These are phyloP conservation scores for Powellomyces hirtus DNA, from an alignment of 192 early-diverging fungal genomes.

Conservation along the genomic window DNA sequence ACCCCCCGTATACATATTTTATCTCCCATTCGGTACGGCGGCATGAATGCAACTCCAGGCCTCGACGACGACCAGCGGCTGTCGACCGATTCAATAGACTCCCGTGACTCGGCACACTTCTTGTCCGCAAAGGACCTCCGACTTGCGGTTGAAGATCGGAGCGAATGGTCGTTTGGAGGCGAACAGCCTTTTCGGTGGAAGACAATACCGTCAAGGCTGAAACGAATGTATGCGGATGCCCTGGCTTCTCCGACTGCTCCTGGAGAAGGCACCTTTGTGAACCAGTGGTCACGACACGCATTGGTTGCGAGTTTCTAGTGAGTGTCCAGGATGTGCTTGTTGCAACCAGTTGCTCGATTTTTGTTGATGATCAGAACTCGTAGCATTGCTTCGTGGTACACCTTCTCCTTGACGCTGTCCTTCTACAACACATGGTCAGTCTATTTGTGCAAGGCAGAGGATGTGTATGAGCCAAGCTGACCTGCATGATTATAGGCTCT, in stretches of 20 bases:
- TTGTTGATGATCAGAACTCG: neutral
- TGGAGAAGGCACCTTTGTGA: neutral
- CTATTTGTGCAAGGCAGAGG: no score
- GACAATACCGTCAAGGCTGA: neutral
- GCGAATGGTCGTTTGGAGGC: neutral
- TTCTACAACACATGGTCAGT: conserved; percentile 83
- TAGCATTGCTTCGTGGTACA: conserved; percentile 66
- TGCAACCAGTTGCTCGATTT: neutral
- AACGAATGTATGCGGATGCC: neutral
- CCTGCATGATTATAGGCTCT: conserved; percentile 51
- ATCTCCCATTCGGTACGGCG: no score
- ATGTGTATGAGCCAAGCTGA: neutral
- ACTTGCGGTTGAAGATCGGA: neutral
- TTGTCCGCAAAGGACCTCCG: neutral
- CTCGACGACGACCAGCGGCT: conserved; percentile 3
- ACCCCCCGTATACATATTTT: no score
- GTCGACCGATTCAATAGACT: neutral
- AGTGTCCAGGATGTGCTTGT: no score
- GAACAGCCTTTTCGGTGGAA: neutral
- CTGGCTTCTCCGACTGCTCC: neutral
- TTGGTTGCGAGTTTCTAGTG: neutral
- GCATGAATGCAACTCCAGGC: no score
- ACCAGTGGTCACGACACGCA: neutral
- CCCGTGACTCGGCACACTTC: conserved; percentile 8
- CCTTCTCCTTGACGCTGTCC: conserved; percentile 70